Conservation (phyloP, 345 rosid genomes). For the Arabidopsis suecica region DNA sequence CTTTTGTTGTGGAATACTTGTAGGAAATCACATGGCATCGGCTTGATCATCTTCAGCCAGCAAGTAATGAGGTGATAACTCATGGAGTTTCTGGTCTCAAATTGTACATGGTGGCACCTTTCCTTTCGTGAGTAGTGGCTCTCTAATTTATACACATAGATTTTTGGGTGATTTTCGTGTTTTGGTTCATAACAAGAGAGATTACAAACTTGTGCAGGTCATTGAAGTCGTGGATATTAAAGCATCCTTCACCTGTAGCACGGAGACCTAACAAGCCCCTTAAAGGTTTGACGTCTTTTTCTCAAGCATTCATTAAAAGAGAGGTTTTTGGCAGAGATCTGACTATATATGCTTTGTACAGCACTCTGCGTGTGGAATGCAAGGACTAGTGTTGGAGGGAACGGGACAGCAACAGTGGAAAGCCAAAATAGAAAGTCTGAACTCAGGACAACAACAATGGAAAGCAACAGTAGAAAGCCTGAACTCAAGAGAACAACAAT, state of each 20-base stretch:
- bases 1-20: conserved; percentile 36
- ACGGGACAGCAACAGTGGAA: conserved; percentile 44
- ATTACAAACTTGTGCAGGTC: conserved; percentile 54
- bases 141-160: neutral
- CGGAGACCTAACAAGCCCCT: conserved; percentile 68
- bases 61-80: conserved; percentile 78
- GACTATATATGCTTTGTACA: conserved; percentile 40
- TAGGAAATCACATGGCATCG: conserved; percentile 98
- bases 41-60: conserved; percentile 84
- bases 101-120: conserved; percentile 98
- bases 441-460: conserved; percentile 30
- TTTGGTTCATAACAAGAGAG: conserved; percentile 21
- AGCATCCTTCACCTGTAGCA: conserved; percentile 62
- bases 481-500: conserved; percentile 43
- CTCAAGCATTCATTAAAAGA: conserved; percentile 17
- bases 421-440: conserved; percentile 37
- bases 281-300: conserved; percentile 55
- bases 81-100: conserved; percentile 85
- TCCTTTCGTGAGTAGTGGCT: conserved; percentile 68
- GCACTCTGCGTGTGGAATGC: conserved; percentile 86
- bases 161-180: neutral
- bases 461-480: conserved; percentile 40
- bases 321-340: conserved; percentile 27
- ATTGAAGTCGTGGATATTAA: conserved; percentile 73
- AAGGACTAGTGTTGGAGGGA: conserved; percentile 63